Evolutionary conservation across 768 basidiomycete species (phyloP).

Genomic region (Auriculariales sp.): DNA sequence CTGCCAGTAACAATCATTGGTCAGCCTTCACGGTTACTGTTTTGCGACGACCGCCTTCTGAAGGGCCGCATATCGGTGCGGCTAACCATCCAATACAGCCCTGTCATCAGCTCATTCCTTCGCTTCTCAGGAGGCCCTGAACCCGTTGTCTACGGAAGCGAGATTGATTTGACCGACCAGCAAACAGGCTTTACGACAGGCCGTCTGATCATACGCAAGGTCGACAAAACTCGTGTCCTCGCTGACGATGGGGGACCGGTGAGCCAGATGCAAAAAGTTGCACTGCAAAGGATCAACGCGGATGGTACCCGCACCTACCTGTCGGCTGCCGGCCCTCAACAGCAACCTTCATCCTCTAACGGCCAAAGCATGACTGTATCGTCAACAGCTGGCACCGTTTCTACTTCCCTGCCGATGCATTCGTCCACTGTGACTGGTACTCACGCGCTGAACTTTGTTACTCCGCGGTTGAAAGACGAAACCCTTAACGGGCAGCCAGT

Average conservation of each 20-base stretch:
- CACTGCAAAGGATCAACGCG: conserved; percentile 67
- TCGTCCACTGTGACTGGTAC: conserved; percentile 34
- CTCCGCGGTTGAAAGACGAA: conserved; percentile 70
- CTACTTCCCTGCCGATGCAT: not conserved
- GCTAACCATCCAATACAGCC: conserved; percentile 1
- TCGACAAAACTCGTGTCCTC: conserved; percentile 80
- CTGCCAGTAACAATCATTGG: conserved; percentile 86
- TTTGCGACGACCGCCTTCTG: conserved; percentile 49
- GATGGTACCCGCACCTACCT: conserved; percentile 80
- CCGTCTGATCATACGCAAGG: conserved; percentile 78
- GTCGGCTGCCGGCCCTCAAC: conserved; percentile 66
- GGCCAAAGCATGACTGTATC: not conserved
- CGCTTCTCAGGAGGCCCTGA: conserved; percentile 35
- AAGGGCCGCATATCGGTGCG: conserved; percentile 46
- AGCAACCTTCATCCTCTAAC: not conserved
- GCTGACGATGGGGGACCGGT: conserved; percentile 84
- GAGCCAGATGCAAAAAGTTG: conserved; percentile 95
- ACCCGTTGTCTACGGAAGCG: conserved; percentile 84
- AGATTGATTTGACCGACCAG: conserved; percentile 73
- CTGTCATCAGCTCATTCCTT: not conserved
- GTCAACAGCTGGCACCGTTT: too few species aligned
- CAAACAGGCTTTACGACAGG: conserved; percentile 77
- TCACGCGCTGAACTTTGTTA: conserved; percentile 66
- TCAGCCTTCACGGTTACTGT: conserved; percentile 91
- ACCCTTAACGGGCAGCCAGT: conserved; percentile 60